Evolutionary conservation across 495 filamentous ascomycete genomes (phyloP), one percentile per base, ranked within the genome.

Genomic region (Aspergillus wentii): DNA sequence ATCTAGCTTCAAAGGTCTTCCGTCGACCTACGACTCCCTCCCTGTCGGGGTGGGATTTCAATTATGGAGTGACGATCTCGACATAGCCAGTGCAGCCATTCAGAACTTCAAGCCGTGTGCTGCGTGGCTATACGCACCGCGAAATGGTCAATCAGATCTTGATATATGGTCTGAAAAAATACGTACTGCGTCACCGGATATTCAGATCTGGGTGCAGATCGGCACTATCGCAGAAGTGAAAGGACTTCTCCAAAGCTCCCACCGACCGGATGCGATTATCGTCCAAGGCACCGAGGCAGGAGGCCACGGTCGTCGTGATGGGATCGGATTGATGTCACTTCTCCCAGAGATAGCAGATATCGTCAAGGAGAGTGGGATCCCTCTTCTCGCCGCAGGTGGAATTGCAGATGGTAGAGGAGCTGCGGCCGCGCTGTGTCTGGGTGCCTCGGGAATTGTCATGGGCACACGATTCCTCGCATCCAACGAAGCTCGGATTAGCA

Each of bases 221-320:
- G 77, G 82, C 10, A 80, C 76, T 1, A 51, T 86, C 4, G 44
- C 37, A 2, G 78, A 80, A 40, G 78, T 79, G 5, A 39, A 73
- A 10, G 62, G 62, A 20, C 62, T 73, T 3, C 40, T 68, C 3
- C 38, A 13, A 4, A 29, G 26, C 11, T 29, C 26, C 3, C 5
- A 29, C 3, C 26, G 10, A 4, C 81, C 83, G 1, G 82, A 88
- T 49, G 80, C 83, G 5, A 46, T 91, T 0, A 81, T 88, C 2
- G 67, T 86, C 2, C 86, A 91, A 51, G 86, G 86, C 0, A 48
- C 69, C 1, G 86, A 91, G 45, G 77, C 86, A 0, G 86, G 86
- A 0, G 86, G 86, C 0, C 86, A 92, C 52, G 85, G 85, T 28
- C 71, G 76, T 17, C 48, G 52, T 0, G 62, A 71, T 30, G 78